Percentiles rank a stretch among this genome's conserved stretches.
These are phyloP conservation scores for Xylariales sp. DNA, from an alignment of 2,329 filamentous ascomycete species.

Conservation along the genomic window DNA sequence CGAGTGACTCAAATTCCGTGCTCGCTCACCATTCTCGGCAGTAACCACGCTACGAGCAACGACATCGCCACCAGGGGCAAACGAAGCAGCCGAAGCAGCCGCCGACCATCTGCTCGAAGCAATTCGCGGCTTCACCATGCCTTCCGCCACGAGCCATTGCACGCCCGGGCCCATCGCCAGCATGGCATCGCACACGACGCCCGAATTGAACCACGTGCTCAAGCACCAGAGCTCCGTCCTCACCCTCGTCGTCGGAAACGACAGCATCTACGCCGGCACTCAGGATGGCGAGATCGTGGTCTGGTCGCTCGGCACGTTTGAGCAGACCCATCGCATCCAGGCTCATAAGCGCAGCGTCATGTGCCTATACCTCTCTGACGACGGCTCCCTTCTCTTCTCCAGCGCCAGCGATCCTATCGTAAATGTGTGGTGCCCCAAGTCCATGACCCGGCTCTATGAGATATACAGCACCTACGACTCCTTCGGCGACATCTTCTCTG, in stretches of 20 bases:
- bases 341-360: conserved; percentile 91
- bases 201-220: conserved; percentile 70
- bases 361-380: conserved; percentile 73
- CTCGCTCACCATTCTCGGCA: too few species aligned
- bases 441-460: conserved; percentile 74
- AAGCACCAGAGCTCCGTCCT: conserved; percentile 77
- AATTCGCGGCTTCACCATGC: too few species aligned
- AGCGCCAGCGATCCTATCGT: conserved; percentile 91
- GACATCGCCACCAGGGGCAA: too few species aligned
- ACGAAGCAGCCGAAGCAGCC: too few species aligned
- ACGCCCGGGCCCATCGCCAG: conserved; percentile 22
- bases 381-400: conserved; percentile 77
- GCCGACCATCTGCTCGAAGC: too few species aligned
- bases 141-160: conserved; percentile 12
- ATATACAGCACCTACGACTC: conserved; percentile 92
- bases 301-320: conserved; percentile 86
- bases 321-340: conserved; percentile 72
- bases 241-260: conserved; percentile 73
- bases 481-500: conserved; percentile 88
- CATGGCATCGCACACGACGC: conserved; percentile 30
- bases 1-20: too few species aligned
- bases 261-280: conserved; percentile 85
- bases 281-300: conserved; percentile 91
- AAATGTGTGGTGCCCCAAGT: conserved; percentile 84
- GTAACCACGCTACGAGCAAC: too few species aligned